Conservation (phyloP, 2,329 filamentous ascomycete species). For the Aaosphaeria pasadenensis region DNA sequence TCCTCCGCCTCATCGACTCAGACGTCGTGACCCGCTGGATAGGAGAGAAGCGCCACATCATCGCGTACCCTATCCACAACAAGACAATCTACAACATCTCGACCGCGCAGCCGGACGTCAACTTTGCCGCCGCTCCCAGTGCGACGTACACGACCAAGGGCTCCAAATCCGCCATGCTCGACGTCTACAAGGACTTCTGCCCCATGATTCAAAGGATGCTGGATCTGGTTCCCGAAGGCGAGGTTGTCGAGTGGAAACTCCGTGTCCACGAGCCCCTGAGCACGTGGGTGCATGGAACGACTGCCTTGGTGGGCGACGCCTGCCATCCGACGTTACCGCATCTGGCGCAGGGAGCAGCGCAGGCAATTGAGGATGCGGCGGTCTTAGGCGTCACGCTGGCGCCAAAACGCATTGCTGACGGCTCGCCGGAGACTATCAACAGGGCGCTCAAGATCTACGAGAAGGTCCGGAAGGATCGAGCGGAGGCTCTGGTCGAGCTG, state of each 20-base stretch:
- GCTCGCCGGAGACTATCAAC: slow-evolving; percentile 44
- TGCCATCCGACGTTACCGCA: slow-evolving; percentile 64
- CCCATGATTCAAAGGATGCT: slow-evolving; percentile 61
- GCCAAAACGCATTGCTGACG: slow-evolving; percentile 46
- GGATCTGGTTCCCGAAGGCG: slow-evolving; percentile 60
- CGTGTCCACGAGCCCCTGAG: slow-evolving; percentile 60
- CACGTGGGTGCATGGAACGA: slow-evolving; percentile 57
- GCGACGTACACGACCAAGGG: slow-evolving; percentile 64
- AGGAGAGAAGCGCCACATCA: slow-evolving; percentile 71
- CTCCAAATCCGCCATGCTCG: slow-evolving; percentile 59
- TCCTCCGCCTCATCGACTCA: slow-evolving; percentile 64
- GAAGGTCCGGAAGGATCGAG: slow-evolving; percentile 53
- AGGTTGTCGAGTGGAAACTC: slow-evolving; percentile 66
- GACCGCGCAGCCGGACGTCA: slow-evolving; percentile 59
- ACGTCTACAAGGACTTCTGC: slow-evolving; percentile 59
- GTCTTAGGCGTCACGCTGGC: slow-evolving; percentile 53
- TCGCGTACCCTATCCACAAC: slow-evolving; percentile 70
- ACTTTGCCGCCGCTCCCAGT: slow-evolving; percentile 56
- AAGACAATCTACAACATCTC: slow-evolving; percentile 67
- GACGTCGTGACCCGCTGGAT: slow-evolving; percentile 73
- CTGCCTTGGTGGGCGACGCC: slow-evolving; percentile 57
- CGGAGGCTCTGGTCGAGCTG: slow-evolving; percentile 56
- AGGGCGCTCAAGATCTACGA: slow-evolving; percentile 57
- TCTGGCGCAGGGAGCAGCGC: slow-evolving; percentile 62
- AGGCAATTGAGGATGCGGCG: slow-evolving; percentile 63